Evolutionary conservation across 176 grass and related monocot species (phyloP).

Genomic region (Panicum miliaceum): DNA sequence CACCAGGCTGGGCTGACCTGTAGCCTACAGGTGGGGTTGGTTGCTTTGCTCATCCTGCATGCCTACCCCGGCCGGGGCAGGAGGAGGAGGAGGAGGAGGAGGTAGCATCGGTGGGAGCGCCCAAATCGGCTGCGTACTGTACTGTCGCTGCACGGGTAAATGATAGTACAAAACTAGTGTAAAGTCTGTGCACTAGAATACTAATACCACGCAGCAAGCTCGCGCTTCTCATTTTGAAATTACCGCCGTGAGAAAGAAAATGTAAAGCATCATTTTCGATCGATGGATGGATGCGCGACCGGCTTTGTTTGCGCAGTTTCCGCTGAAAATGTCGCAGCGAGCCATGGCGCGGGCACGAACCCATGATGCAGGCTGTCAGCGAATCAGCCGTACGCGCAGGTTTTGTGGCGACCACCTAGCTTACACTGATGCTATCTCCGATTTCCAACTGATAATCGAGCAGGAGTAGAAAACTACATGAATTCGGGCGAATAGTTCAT

Average conservation of each 20-base stretch:
- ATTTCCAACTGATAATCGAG: too few species aligned
- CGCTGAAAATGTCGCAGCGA: not conserved
- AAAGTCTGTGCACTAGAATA: too few species aligned
- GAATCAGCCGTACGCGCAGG: not conserved
- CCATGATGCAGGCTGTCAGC: not conserved
- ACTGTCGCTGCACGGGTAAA: constrained; percentile 32
- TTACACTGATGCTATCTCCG: too few species aligned
- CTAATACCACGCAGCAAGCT: too few species aligned
- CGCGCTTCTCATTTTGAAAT: not conserved
- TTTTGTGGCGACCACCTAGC: too few species aligned
- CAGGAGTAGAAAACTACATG: too few species aligned
- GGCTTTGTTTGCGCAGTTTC: not conserved
- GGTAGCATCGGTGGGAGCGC: not conserved
- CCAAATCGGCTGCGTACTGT: constrained; percentile 27
- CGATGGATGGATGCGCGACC: not conserved
- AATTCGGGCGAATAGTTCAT: too few species aligned
- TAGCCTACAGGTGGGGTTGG: too few species aligned
- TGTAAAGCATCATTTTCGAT: too few species aligned
- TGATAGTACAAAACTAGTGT: constrained; percentile 13
- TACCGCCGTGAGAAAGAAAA: too few species aligned
- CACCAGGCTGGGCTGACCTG: too few species aligned
- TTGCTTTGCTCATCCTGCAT: not conserved
- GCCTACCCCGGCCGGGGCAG: not conserved
- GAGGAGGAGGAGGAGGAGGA: too few species aligned
- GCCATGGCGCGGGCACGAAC: not conserved